Evolutionary conservation across 768 basidiomycete genomes (phyloP), one percentile per base, ranked within the genome.

Genomic region (Panaeolus cyanescens): DNA sequence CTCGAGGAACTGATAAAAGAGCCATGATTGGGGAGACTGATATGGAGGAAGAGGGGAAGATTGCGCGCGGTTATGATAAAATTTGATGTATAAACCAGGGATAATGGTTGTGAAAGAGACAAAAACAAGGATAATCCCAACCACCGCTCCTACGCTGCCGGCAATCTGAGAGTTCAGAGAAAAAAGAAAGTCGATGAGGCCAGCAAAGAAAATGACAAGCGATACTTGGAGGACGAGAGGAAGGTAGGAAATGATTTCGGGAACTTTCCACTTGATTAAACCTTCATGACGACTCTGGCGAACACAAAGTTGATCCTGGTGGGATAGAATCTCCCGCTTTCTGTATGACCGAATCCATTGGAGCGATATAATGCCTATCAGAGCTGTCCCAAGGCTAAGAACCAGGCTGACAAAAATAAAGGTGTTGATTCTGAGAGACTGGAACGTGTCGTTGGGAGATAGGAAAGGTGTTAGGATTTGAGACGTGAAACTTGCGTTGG

Each of bases 321-420:
- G 60, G 13, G 60, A 60, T 3, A 67, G 58, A 3, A 59, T 42
- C n/a, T 61, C 54, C 3, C 60, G 58, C 12, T 66, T 59, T 45
- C 65, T 60, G 40, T 66, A 70, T 61, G 69, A 66, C 2, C 69
- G 65, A 5, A 70, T 55, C 71, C 69, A 72, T 54, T 72, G 71
- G 4, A 66, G 64, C 36, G 66, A 66, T 12, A 74, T 59, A 25
- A 71, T 75, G 13, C 69, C 71, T 20, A 71, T 37, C 22, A 74
- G 56, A 4, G 68, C 73, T 9, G 70, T 64, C 9, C 67, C 63
- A 13, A 75, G 64, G 34, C 68, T 70, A 54, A 72, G 65, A 1
- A 68, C 54, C 6, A 75, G 66, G 36, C 71, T 72, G 58, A 73
- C 64, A 37, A 75, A 75, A 70, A 72, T 73, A 20, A 71, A 66